Percentiles rank a stretch among this genome's conserved stretches.
These are phyloP conservation scores for Yamadazyma epiphylla DNA, from an alignment of 1,139 yeast genomes.

Conservation along the genomic window DNA sequence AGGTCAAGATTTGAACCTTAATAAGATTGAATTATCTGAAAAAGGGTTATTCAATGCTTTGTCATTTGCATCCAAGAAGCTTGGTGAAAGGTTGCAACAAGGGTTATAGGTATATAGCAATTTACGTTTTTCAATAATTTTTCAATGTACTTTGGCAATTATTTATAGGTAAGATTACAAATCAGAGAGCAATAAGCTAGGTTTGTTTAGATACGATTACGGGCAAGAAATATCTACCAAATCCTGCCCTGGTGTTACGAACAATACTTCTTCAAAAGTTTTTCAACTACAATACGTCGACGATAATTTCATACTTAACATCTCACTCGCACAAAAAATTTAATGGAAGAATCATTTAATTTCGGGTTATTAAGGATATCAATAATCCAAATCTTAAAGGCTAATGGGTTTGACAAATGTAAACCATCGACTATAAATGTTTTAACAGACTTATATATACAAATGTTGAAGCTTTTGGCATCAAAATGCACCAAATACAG, in stretches of 20 bases:
- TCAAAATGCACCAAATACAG: conserved; percentile 31
- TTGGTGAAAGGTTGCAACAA: conserved; percentile 86
- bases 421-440: conserved; percentile 59
- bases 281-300: no score
- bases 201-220: no score
- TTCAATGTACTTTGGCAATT: no score
- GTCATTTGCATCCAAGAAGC: conserved; percentile 82
- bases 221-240: no score
- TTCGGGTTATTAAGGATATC: conserved; percentile 61
- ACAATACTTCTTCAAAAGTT: no score
- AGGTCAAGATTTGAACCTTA: conserved; percentile 45
- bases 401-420: conserved; percentile 71
- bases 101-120: no score
- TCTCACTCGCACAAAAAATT: background rate
- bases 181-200: no score
- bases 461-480: conserved; percentile 48
- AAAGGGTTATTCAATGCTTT: conserved; percentile 86
- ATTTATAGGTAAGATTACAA: no score
- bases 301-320: no score
- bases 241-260: no score
- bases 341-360: conserved; percentile 42
- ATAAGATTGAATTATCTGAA: conserved; percentile 77
- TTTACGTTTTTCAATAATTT: no score
- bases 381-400: conserved; percentile 61
- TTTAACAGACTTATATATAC: conserved; percentile 58